Evolutionary conservation across 371 early-diverging fungal species (phyloP), one percentile per base, ranked within the genome.

Genomic region (Rhizopus stolonifer): DNA sequence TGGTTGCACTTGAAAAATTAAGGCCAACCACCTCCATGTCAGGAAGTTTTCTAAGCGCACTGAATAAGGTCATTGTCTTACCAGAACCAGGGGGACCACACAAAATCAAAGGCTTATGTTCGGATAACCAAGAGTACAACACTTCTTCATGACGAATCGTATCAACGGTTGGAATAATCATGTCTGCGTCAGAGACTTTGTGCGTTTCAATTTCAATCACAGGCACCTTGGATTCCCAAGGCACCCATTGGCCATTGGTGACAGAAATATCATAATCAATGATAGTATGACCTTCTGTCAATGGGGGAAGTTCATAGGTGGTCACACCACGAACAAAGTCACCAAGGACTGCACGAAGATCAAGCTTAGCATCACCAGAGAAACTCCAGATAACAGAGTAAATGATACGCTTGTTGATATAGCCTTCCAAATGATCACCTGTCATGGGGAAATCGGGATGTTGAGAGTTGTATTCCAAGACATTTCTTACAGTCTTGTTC

Each of bases 31-130:
- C 96, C 61, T 98, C 96, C 84, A 96, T 88, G 52, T 96, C 94
- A 10, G 96, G 90, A 49, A 96, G 73, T 58, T 92, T 94, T 36
- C 99, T 91, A 42, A 99, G 82, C 1, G 96, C 95, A 58, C 95
- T 87, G 68, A 98, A 92, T 49, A 99, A 72, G 1, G 98, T 97
- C 99, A 98, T 98, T 25, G 98, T 98, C 79, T 99, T 98, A 71
- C 99, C 99, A 11, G 95, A 94, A 51, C 99, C 99, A 15, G 99
- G 99, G 49, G 99, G 99, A 55, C 99, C 99, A 70, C 99, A 98
- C 17, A 99, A 81, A 40, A 99, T 83, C 36, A 98, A 68, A 11
- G 98, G 96, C 62, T 88, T 90, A 69, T 94, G 97, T 63, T 96
- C 98, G 1, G 93, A 86, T 43, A 99, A 78, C 95, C 94, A 95